Evolutionary conservation across 768 basidiomycete genomes (phyloP).

Genomic region (Podaxis pistillaris): DNA sequence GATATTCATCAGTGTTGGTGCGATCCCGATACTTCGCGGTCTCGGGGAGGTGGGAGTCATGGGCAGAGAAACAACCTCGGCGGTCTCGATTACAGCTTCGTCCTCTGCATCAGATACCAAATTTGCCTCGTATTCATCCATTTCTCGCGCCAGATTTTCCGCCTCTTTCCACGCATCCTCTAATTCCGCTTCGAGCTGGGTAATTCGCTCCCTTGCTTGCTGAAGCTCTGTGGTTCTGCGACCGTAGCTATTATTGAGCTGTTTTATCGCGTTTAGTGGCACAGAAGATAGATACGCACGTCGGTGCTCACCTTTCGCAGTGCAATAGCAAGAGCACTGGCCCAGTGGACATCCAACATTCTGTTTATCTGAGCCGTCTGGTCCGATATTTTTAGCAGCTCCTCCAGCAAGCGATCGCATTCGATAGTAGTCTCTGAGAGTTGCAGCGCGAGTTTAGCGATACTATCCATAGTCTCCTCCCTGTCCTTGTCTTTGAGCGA

Average conservation of each 20-base stretch:
- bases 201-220: slow-evolving; percentile 44
- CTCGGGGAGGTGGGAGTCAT: slow-evolving; percentile 20
- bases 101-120: slow-evolving; percentile 30
- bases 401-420: slow-evolving; percentile 56
- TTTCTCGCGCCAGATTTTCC: slow-evolving; percentile 66
- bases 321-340: slow-evolving; percentile 76
- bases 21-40: slow-evolving; percentile 17
- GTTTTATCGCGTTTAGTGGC: slow-evolving; percentile 3
- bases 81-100: slow-evolving; percentile 44
- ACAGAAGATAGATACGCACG: neutral
- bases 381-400: slow-evolving; percentile 56
- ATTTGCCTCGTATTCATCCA: slow-evolving; percentile 58
- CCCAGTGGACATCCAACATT: slow-evolving; percentile 63
- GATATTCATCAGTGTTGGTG: slow-evolving; percentile 17
- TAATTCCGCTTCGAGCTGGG: slow-evolving; percentile 63
- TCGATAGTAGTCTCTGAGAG: slow-evolving; percentile 56
- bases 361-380: slow-evolving; percentile 63
- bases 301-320: slow-evolving; percentile 55
- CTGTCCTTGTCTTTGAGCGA: slow-evolving; percentile 34
- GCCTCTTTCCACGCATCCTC: slow-evolving; percentile 83
- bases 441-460: slow-evolving; percentile 49
- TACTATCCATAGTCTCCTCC: slow-evolving; percentile 36
- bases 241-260: slow-evolving; percentile 72
- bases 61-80: slow-evolving; percentile 43
- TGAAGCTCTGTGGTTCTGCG: slow-evolving; percentile 60